Conservation (phyloP, 2,329 filamentous ascomycete species). For the Amphichorda felina region DNA sequence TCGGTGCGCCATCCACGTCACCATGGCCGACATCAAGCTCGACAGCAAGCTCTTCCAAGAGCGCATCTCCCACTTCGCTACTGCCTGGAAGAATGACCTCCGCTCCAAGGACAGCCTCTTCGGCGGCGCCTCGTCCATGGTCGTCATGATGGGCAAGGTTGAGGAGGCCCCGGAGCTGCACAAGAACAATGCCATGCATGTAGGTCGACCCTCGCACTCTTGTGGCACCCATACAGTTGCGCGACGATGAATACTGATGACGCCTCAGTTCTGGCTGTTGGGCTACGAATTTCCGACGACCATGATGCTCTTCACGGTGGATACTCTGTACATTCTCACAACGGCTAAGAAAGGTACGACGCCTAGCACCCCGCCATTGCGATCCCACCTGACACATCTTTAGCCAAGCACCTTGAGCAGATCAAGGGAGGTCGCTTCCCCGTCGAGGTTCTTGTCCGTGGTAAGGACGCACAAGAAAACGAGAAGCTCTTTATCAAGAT, state of each 20-base stretch:
- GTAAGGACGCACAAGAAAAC: conserved; percentile 86
- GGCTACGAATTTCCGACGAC: conserved; percentile 98
- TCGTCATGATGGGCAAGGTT: conserved; percentile 90
- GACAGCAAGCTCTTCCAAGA: conserved; percentile 90
- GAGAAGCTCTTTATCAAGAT: conserved; percentile 81
- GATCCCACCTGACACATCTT: conserved; percentile 17
- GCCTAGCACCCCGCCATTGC: not conserved
- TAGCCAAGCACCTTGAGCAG: conserved; percentile 85
- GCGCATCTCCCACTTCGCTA: conserved; percentile 75
- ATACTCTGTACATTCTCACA: conserved; percentile 83
- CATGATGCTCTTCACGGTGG: conserved; percentile 80
- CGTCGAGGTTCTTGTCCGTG: conserved; percentile 81
- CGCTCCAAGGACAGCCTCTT: conserved; percentile 77
- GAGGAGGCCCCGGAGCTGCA: conserved; percentile 78
- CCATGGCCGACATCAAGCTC: conserved; percentile 80
- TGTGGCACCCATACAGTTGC: too few species aligned
- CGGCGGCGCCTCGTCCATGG: conserved; percentile 73
- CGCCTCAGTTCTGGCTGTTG: conserved; percentile 80
- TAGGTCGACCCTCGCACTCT: conserved; percentile 30
- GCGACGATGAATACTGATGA: too few species aligned
- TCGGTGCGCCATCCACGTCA: conserved; percentile 16
- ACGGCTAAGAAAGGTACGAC: conserved; percentile 89
- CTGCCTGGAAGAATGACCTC: conserved; percentile 94
- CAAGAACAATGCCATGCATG: conserved; percentile 95
- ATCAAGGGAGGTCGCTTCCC: conserved; percentile 87